Conservation (phyloP, 2,329 filamentous ascomycete genomes). For the Cryphonectria carpinicola region DNA sequence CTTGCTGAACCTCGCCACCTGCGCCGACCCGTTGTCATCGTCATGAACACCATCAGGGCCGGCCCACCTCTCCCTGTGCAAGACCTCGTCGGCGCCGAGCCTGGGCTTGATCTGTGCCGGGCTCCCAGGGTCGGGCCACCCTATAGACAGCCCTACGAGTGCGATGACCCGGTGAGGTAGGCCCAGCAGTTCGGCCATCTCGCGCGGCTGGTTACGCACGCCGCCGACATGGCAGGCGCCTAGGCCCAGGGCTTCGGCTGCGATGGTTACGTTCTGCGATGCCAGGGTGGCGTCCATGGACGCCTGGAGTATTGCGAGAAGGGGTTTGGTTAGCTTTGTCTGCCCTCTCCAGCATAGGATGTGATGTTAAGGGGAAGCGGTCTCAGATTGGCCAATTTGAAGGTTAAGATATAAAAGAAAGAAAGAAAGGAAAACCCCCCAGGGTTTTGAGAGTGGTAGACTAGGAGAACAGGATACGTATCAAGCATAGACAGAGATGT, state of each 20-base stretch:
- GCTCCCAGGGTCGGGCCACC: constrained; percentile 32
- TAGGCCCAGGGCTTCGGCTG: constrained; percentile 38
- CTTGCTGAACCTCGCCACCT: background rate
- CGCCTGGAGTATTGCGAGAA: constrained; percentile 19
- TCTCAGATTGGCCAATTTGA: too few relatives aligned
- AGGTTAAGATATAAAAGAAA: too few relatives aligned
- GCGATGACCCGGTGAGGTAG: constrained; percentile 38
- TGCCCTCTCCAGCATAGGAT: too few relatives aligned
- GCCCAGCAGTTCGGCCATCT: constrained; percentile 35
- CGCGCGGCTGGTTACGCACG: constrained; percentile 36
- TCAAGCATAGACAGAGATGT: background rate
- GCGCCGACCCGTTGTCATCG: background rate
- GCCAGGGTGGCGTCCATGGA: constrained; percentile 39
- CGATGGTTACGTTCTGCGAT: constrained; percentile 37
- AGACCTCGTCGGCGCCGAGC: constrained; percentile 11
- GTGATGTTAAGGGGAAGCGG: too few relatives aligned
- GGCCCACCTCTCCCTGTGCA: constrained; percentile 12
- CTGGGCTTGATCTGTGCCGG: constrained; percentile 36
- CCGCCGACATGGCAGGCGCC: constrained; percentile 40
- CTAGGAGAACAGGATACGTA: background rate
- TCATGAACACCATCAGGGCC: background rate
- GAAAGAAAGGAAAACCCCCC: too few relatives aligned
- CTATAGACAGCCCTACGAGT: constrained; percentile 38
- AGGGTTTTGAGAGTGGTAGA: too few relatives aligned
- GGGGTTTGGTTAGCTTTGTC: background rate